Conservation (phyloP, 2,329 filamentous ascomycete species). For the Penicillium sclerotigenum region DNA sequence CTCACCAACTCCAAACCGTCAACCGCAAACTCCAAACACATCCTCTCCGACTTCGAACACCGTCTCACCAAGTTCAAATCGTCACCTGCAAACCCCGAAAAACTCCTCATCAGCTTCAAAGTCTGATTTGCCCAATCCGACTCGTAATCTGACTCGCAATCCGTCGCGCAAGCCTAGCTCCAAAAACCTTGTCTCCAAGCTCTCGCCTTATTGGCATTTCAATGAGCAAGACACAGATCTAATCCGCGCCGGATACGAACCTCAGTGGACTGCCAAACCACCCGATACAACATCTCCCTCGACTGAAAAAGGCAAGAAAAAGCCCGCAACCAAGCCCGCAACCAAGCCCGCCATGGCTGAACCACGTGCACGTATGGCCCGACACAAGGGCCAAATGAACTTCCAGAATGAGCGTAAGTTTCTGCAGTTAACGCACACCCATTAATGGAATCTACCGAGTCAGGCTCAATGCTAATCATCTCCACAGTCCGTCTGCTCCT, state of each 20-base stretch:
- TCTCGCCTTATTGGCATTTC: slow-evolving; percentile 23
- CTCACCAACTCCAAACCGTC: background rate
- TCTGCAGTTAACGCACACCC: slow-evolving; percentile 61
- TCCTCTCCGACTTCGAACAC: background rate
- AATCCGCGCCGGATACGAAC: slow-evolving; percentile 25
- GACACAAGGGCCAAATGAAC: slow-evolving; percentile 80
- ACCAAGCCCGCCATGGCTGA: slow-evolving; percentile 58
- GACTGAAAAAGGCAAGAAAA: slow-evolving; percentile 11
- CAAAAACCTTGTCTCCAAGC: slow-evolving; percentile 16
- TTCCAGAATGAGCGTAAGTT: slow-evolving; percentile 46
- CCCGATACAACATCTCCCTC: background rate
- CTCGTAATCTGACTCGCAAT: background rate
- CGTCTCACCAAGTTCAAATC: background rate
- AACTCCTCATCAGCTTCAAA: background rate
- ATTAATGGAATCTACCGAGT: background rate
- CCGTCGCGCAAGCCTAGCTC: slow-evolving; percentile 10
- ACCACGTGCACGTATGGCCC: slow-evolving; percentile 71
- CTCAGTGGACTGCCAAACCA: slow-evolving; percentile 18
- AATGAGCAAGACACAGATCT: slow-evolving; percentile 23
- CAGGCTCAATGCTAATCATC: background rate
- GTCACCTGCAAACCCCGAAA: background rate
- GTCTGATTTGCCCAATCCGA: background rate
- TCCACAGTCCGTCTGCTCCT: slow-evolving; percentile 43
- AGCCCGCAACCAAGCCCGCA: slow-evolving; percentile 3
- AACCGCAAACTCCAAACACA: background rate